These are phyloP conservation scores for Claviceps humidiphila DNA, from an alignment of 2,329 filamentous ascomycete genomes.

Conservation along the genomic window DNA sequence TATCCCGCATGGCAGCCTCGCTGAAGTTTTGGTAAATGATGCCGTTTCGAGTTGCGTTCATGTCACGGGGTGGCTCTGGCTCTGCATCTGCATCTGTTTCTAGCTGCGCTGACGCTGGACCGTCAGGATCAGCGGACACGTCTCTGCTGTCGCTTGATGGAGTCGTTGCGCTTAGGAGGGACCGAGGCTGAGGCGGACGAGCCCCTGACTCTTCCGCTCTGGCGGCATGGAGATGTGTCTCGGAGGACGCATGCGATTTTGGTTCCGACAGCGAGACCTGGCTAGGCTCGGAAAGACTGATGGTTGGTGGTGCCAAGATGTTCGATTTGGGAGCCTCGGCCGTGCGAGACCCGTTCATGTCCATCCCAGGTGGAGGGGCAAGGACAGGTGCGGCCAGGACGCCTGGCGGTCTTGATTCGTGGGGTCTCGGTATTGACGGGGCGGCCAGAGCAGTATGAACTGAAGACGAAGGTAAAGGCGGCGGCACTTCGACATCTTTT, in stretches of 20 bases:
- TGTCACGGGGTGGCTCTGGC: constrained; percentile 7
- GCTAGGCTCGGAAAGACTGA: background rate
- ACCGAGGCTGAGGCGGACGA: constrained; percentile 1
- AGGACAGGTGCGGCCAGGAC: constrained; percentile 26
- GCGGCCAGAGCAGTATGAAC: constrained; percentile 8
- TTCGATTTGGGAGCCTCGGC: constrained; percentile 27
- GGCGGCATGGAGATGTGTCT: background rate
- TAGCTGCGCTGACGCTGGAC: constrained; percentile 7
- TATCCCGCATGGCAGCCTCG: constrained; percentile 41
- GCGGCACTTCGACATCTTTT: constrained; percentile 9
- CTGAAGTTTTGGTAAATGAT: constrained; percentile 49
- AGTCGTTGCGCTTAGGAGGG: constrained; percentile 5
- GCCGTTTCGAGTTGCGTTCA: constrained; percentile 29
- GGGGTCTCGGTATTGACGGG: constrained; percentile 12
- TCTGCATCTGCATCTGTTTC: no score
- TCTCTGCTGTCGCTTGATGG: constrained; percentile 5
- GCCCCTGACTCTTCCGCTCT: no score
- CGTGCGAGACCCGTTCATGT: constrained; percentile 11
- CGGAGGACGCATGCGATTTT: background rate
- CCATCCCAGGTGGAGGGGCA: constrained; percentile 21
- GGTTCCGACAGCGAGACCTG: background rate
- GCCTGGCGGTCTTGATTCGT: constrained; percentile 16
- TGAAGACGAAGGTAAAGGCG: constrained; percentile 8
- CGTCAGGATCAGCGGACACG: constrained; percentile 7
- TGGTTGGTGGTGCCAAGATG: constrained; percentile 28